A percentile compares a stretch with the other conserved stretches of the same genome.
These are phyloP conservation scores for Thyridium curvatum DNA, from an alignment of 2,329 filamentous ascomycete genomes.

Conservation along the genomic window DNA sequence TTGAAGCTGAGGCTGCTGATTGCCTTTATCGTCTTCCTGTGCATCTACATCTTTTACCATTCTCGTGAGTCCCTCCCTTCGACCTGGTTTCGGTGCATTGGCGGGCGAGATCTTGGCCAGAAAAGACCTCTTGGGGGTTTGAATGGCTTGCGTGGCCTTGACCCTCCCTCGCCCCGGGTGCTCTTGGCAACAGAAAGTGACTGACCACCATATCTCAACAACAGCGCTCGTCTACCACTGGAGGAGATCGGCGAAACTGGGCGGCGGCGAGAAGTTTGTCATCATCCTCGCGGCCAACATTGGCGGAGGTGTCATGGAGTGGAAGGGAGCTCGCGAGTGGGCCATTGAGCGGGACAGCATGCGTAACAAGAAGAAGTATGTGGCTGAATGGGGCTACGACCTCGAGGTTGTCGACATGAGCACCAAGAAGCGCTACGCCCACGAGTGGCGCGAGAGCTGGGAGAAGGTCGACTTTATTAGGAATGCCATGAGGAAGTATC, in stretches of 20 bases:
- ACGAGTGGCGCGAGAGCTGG: slow-evolving; percentile 99
- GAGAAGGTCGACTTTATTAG: slow-evolving; percentile 96
- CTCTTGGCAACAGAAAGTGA: too few relatives aligned
- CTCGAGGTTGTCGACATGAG: slow-evolving; percentile 97
- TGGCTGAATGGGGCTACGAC: slow-evolving; percentile 84
- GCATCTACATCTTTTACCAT: slow-evolving; percentile 61
- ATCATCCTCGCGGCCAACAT: slow-evolving; percentile 91
- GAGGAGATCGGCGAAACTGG: slow-evolving; percentile 65
- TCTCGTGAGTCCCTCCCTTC: slow-evolving; percentile 55
- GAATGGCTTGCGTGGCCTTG: too few relatives aligned
- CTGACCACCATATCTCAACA: too few relatives aligned
- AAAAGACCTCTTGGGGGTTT: too few relatives aligned
- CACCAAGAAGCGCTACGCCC: slow-evolving; percentile 96
- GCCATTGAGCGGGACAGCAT: slow-evolving; percentile 95
- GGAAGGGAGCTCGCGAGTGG: slow-evolving; percentile 97
- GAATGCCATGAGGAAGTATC: slow-evolving; percentile 85
- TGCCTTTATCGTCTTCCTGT: slow-evolving; percentile 51
- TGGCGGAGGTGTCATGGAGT: slow-evolving; percentile 96
- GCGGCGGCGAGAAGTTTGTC: slow-evolving; percentile 85
- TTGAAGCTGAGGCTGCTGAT: slow-evolving; percentile 58
- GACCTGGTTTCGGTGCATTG: too few relatives aligned
- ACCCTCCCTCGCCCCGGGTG: too few relatives aligned
- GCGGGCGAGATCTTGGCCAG: too few relatives aligned
- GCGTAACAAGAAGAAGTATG: slow-evolving; percentile 89
- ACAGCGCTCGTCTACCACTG: slow-evolving; percentile 54